Evolutionary conservation across 768 basidiomycete genomes (phyloP), one percentile per base, ranked within the genome.

Genomic region (Naganishia vaughanmartiniae): DNA sequence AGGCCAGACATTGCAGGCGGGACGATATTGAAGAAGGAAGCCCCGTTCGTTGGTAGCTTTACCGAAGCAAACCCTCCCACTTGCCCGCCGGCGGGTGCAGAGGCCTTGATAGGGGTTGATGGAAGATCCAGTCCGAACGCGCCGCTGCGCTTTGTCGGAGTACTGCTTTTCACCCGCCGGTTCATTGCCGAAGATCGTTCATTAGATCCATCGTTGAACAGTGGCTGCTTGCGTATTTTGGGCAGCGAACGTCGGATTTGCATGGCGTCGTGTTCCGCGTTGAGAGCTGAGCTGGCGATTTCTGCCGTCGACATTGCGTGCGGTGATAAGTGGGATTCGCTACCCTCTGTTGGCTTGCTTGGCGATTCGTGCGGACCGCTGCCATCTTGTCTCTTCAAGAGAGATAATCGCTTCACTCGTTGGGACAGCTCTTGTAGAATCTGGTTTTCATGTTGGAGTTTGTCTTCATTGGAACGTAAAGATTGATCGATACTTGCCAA

Each of bases 401-500:
- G 7, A 11, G 48, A 53, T 42, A 66, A n/a, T 34, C 39, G 36
- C 28, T 63, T 45, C 26, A 63, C 60, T 36, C 60, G 36, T 28
- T 63, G 39, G 6, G 60, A 63, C 36, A 83, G 76, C 24, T 80
- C 80, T 69, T 82, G 82, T 33, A 83, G 73, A n/a, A 80, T 78
- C 55, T 74, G 53, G 3, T 73, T 72, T 70, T 76, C 75, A 56
- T 78, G 76, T 10, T 73, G 69, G 5, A 82, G 77, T 19, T 78
- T 80, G 2, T 68, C 69, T 7, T 92, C 89, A 74, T 96, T 91
- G 78, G 94, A 93, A 51, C 89, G 87, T 75, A 90, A 89, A 0
- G 91, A 90, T 36, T 91, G 86, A 74, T 89, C 88, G 78, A 95
- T 86, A 0, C 90, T 89, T 75, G 94, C 93, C 63, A 96, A 82